Evolutionary conservation across 2,329 filamentous ascomycete species (phyloP).

Genomic region (Claviceps spartinae): DNA sequence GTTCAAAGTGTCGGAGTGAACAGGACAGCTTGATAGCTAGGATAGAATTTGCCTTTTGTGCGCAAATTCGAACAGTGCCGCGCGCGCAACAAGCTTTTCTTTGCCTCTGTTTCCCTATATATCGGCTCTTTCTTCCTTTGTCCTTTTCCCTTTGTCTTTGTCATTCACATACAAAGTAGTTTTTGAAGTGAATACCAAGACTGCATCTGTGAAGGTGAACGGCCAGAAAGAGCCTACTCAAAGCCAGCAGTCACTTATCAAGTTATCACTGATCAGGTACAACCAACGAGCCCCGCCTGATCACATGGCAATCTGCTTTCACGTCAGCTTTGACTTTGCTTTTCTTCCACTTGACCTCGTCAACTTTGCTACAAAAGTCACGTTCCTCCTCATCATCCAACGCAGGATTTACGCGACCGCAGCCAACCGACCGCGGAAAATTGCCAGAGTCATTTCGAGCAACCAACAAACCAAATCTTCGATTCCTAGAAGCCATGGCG

Average conservation of each 20-base stretch:
- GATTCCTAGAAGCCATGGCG: conserved; percentile 19
- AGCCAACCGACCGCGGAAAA: neutral
- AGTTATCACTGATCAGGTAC: no score
- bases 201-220: neutral
- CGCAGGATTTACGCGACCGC: neutral
- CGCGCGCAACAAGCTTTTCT: neutral
- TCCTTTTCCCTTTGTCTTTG: no score
- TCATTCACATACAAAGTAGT: no score
- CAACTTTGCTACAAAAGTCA: neutral
- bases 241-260: neutral
- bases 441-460: neutral
- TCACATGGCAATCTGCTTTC: neutral
- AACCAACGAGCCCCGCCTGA: neutral
- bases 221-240: neutral
- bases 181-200: no score
- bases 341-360: neutral
- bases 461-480: neutral
- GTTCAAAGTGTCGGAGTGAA: no score
- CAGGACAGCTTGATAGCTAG: no score
- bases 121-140: neutral
- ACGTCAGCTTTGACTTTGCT: neutral
- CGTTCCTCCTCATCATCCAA: neutral
- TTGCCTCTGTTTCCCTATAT: neutral
- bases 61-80: neutral
- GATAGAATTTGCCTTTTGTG: no score